Base-by-base conservation (phyloP, 1,284 basidiomycete species). In the Pseudozyma hubeiensis region DNA sequence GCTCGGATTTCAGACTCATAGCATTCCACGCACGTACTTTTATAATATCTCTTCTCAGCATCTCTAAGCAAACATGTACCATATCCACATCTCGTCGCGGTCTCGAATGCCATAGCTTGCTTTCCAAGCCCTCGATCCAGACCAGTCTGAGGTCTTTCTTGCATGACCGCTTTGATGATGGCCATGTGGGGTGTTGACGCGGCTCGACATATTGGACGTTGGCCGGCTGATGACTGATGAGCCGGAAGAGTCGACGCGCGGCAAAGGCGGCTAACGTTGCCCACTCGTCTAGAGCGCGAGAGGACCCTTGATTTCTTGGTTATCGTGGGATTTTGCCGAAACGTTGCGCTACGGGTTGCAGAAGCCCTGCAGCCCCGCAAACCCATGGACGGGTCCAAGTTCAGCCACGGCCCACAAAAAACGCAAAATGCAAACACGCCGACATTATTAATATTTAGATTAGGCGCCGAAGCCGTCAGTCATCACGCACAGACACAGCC, bases 291-390 rank as follows among this genome's bases (percentile, higher is more conserved):
- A 41, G 49, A 29, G n/a, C 17, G 5, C 8, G 51, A 10, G 31
- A n/a, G 24, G 31, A 31, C 33, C n/a, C 50, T 30, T 13, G 29
- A 11, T 24, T 37, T 39, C 5, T 24, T 14, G 50, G 9, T 24
- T 11, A 14, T 34, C 4, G 13, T 46, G 7, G 40, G 35, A 35
- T 44, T 53, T 34, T 19, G 40, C 13, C 48, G 13, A 16, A 29
- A 35, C 35, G 19, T 45, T 40, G 52, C 52, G 29, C 46, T 17
- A 48, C 35, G 54, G 54, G 54, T 40, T 30, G 39, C 35, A 57
- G 55, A 43, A 31, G 14, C 6, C 7, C 46, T 30, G 19, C 47
- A 57, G 30, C 55, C 55, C 55, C 4, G 29, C 37, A 19, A 57
- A 40, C 55, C 39, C 55, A 43, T 43, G 9, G 40, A n/a, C 40